These are phyloP conservation scores for Dacryopinax spathularia DNA, from an alignment of 768 basidiomycete species.

Conservation along the genomic window DNA sequence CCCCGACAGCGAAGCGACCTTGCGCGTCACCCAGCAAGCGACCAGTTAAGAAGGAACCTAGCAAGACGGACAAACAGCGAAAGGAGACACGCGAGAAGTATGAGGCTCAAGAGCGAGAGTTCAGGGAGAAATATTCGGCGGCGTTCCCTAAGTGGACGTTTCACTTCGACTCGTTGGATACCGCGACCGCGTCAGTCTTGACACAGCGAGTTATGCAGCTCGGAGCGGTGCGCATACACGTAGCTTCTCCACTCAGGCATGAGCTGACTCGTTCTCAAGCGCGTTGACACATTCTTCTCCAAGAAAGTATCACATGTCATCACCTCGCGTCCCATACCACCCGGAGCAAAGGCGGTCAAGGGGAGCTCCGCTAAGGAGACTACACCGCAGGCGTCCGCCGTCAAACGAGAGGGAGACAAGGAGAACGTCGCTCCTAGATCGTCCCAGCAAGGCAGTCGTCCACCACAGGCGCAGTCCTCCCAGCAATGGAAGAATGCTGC, in stretches of 20 bases:
- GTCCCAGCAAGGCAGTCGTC: not conserved
- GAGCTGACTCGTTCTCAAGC: slow-evolving; percentile 31
- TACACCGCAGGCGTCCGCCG: not conserved
- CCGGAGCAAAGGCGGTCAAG: slow-evolving; percentile 24
- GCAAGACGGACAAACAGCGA: not conserved
- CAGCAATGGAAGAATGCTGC: not conserved
- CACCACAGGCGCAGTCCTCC: not conserved
- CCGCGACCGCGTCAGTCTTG: slow-evolving; percentile 29
- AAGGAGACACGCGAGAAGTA: slow-evolving; percentile 10
- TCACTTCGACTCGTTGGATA: slow-evolving; percentile 58
- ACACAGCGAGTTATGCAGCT: slow-evolving; percentile 47
- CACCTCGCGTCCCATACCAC: slow-evolving; percentile 33
- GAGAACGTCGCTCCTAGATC: slow-evolving; percentile 9
- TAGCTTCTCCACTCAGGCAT: slow-evolving; percentile 1
- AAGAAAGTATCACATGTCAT: slow-evolving; percentile 77
- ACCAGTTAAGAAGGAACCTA: not conserved
- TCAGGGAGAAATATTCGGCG: slow-evolving; percentile 66
- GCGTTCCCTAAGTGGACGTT: slow-evolving; percentile 78
- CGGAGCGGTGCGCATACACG: slow-evolving; percentile 49
- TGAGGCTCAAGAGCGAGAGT: slow-evolving; percentile 38
- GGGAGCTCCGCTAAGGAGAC: slow-evolving; percentile 20
- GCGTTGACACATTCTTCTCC: slow-evolving; percentile 79
- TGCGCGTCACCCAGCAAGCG: not conserved
- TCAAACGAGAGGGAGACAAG: slow-evolving; percentile 21
- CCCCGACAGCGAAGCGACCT: not conserved